phyloP scores from a whole-genome alignment of 441 rosid species.

The Biscutella auriculata region DNA sequence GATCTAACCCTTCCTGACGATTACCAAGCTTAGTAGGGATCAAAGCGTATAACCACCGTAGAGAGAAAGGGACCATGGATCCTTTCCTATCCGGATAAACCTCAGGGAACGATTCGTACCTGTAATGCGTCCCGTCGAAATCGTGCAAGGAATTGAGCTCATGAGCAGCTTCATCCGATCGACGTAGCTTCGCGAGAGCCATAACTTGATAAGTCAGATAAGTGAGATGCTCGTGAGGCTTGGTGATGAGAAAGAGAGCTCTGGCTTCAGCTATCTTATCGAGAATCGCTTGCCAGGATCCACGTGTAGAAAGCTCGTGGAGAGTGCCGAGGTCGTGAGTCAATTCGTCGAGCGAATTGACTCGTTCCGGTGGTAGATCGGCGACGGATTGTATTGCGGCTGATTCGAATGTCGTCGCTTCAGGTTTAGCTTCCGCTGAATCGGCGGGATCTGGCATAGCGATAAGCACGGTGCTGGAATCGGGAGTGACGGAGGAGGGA shows the following conservation, averaged over 20 bases:
- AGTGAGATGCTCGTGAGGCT: constrained; percentile 74
- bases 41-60: constrained; percentile 71
- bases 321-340: constrained; percentile 66
- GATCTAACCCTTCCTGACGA: constrained; percentile 61
- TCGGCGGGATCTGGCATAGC: neutral
- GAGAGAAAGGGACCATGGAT: constrained; percentile 78
- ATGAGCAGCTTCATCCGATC: constrained; percentile 51
- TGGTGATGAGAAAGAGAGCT: constrained; percentile 41
- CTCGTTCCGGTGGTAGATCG: constrained; percentile 45
- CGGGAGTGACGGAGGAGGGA: constrained; percentile 10
- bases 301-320: constrained; percentile 65
- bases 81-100: constrained; percentile 52
- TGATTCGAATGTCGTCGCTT: constrained; percentile 9
- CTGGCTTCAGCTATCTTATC: constrained; percentile 59
- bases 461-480: no score
- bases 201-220: constrained; percentile 63
- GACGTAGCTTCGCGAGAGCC: constrained; percentile 69
- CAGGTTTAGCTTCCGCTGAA: neutral
- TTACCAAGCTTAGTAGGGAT: constrained; percentile 48
- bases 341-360: constrained; percentile 55
- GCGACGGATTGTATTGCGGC: neutral
- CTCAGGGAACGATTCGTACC: constrained; percentile 61
- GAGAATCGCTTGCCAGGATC: constrained; percentile 72
- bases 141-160: constrained; percentile 72
- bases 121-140: constrained; percentile 50